Base-by-base conservation (phyloP, 2,329 filamentous ascomycete species). In the Metarhizium anisopliae region DNA sequence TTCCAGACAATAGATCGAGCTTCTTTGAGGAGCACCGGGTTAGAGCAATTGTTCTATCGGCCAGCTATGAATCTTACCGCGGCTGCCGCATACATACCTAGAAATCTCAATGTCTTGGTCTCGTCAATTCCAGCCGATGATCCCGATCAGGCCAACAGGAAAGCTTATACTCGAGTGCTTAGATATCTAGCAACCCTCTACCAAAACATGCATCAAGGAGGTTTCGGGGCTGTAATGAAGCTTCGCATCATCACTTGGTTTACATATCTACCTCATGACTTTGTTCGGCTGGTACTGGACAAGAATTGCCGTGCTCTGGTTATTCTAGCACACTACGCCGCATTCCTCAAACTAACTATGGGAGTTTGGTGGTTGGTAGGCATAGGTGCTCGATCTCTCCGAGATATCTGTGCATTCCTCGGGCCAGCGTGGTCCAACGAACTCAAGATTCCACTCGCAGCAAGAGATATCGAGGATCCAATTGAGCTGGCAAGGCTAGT, bases 161-260 rank as follows among this genome's bases (percentile, higher is more conserved):
- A 70, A 2, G 65, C 64, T 0, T 82, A 82, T 64, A 74, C 77
- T 59, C 65, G 70, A 35, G 71, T 75, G 2, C 70, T 82, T 6
- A 72, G 73, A 54, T 78, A 72, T 57, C 68, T 83, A 2, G 80
- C 79, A 35, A 75, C 77, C 1, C 70, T 83, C 1, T 82, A 81
- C 57, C 65, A 68, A 53, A 74, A 80, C 59, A 66, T 82, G n/a
- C 63, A 50, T 10, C 25, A 59, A 11, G 59, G 70, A 16, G 78
- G 78, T 4, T 71, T 78, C 47, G 70, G 70, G 40, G 67, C 73
- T 18, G 66, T 76, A 30, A 69, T 82, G 61, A 66, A 70, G 56
- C 65, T 82, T 14, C 75, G 80, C 54, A 72, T 79, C 63, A 73
- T 79, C 58, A 80, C 77, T 10, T 80, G 76, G 68, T 74, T 79